Conservation (phyloP, 116 monocot genomes). For the Zostera marina region DNA sequence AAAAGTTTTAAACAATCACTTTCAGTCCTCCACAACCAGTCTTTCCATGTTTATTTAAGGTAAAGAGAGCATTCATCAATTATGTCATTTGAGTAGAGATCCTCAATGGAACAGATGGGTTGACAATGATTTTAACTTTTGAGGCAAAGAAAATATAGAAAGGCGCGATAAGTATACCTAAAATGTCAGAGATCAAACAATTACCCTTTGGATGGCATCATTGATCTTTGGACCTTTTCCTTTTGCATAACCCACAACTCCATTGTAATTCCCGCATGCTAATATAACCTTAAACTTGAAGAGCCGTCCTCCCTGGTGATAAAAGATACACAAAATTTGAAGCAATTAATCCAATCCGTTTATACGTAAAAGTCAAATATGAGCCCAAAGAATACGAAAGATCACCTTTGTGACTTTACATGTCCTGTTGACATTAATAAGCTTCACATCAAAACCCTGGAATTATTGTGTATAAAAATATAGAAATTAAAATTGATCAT, state of each 20-base stretch:
- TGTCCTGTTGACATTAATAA: slow-evolving; percentile 88
- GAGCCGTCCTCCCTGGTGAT: slow-evolving; percentile 8
- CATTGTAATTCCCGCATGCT: slow-evolving; percentile 21
- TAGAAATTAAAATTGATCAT: neutral
- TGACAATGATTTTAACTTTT: too few relatives aligned
- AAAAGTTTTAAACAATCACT: too few relatives aligned
- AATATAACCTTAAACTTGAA: slow-evolving; percentile 21
- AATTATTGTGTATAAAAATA: slow-evolving; percentile 6
- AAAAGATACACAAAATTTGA: neutral
- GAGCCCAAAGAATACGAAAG: neutral
- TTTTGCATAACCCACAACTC: slow-evolving; percentile 19
- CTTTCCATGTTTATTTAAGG: too few relatives aligned
- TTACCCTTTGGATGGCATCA: slow-evolving; percentile 21
- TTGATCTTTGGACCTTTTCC: slow-evolving; percentile 18
- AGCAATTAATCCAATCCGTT: too few relatives aligned
- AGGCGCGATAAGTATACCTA: neutral
- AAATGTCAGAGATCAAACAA: neutral
- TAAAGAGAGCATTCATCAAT: too few relatives aligned
- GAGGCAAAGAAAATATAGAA: too few relatives aligned
- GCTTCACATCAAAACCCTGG: slow-evolving; percentile 97
- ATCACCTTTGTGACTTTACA: slow-evolving; percentile 94
- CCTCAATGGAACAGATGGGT: too few relatives aligned
- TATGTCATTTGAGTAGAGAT: too few relatives aligned
- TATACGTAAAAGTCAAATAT: neutral
- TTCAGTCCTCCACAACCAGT: too few relatives aligned